Percentiles rank a stretch among this genome's conserved stretches.
Evolutionary conservation across 805 yeast genomes (phyloP).

Genomic region (Debaryomyces hansenii): DNA sequence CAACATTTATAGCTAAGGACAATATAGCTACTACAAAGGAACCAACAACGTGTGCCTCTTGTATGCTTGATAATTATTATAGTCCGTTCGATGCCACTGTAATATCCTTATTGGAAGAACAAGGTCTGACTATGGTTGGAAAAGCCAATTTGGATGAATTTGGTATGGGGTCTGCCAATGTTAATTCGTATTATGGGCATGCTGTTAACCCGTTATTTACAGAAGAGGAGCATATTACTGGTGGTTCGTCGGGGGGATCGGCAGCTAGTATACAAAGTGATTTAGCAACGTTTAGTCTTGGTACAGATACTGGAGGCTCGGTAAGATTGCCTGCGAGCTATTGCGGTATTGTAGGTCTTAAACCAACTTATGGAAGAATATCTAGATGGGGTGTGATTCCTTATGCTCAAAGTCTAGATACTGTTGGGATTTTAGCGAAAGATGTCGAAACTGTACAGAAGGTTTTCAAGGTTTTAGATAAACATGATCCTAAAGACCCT

Average conservation of each 20-base stretch:
- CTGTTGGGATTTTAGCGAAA: conserved; percentile 79
- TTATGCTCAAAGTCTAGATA: conserved; percentile 91
- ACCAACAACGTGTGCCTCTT: conserved; percentile 81
- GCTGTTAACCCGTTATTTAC: conserved; percentile 51
- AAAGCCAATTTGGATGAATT: conserved; percentile 94
- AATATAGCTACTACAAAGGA: conserved; percentile 64
- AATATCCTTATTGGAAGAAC: conserved; percentile 47
- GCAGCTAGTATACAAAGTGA: conserved; percentile 87
- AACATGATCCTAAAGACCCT: conserved; percentile 74
- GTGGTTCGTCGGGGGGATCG: conserved; percentile 96
- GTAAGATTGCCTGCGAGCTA: conserved; percentile 90
- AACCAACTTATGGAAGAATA: conserved; percentile 89
- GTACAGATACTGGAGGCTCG: conserved; percentile 98
- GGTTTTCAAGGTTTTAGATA: conserved; percentile 59
- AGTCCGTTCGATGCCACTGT: conserved; percentile 87
- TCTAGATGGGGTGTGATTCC: conserved; percentile 92
- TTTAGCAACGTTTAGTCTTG: conserved; percentile 72
- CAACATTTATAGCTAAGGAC: conserved; percentile 53
- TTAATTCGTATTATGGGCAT: conserved; percentile 57
- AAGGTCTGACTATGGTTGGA: conserved; percentile 62
- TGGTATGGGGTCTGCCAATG: conserved; percentile 89
- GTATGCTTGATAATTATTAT: conserved; percentile 53
- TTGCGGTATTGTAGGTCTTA: conserved; percentile 81
- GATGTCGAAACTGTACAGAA: conserved; percentile 41
- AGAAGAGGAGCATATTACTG: conserved; percentile 44